A percentile compares a stretch with the other conserved stretches of the same genome.
These are phyloP conservation scores for Rubia yunnanensis DNA, from an alignment of 257 asterid species.

Conservation along the genomic window DNA sequence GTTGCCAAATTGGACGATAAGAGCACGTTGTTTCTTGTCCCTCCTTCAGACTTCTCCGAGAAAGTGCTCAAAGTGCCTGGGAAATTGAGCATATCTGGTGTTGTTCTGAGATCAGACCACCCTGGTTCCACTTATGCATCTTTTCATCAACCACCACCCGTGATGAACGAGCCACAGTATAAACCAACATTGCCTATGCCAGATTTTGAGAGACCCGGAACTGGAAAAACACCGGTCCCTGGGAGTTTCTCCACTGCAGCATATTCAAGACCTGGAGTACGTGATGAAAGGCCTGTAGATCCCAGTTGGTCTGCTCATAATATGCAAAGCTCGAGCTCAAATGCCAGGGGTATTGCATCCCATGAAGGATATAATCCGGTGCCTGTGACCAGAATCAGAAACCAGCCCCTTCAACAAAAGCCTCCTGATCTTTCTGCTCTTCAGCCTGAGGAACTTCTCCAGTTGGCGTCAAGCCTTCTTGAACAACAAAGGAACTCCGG, in stretches of 20 bases:
- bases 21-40: slow-evolving; percentile 80
- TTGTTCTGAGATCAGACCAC: slow-evolving; percentile 57
- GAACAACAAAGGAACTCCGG: slow-evolving; percentile 58
- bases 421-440: slow-evolving; percentile 33
- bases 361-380: slow-evolving; percentile 24
- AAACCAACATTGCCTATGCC: slow-evolving; percentile 28
- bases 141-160: slow-evolving; percentile 28
- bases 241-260: too few relatives aligned
- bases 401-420: slow-evolving; percentile 32
- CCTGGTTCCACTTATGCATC: slow-evolving; percentile 38
- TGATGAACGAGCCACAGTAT: slow-evolving; percentile 26
- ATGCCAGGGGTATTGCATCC: slow-evolving; percentile 15
- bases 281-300: slow-evolving; percentile 28
- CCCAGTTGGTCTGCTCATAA: slow-evolving; percentile 43
- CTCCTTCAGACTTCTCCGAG: slow-evolving; percentile 93
- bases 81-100: slow-evolving; percentile 81
- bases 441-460: slow-evolving; percentile 63
- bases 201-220: slow-evolving; percentile 25
- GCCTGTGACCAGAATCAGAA: slow-evolving; percentile 28
- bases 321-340: slow-evolving; percentile 27
- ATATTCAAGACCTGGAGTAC: slow-evolving; percentile 13
- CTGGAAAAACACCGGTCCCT: slow-evolving; percentile 12
- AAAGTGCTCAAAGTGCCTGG: slow-evolving; percentile 89
- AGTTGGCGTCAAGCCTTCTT: slow-evolving; percentile 61
- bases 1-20: slow-evolving; percentile 77